These are phyloP conservation scores for Aspergillus alliaceus DNA, from an alignment of 2,329 filamentous ascomycete genomes.

Conservation along the genomic window DNA sequence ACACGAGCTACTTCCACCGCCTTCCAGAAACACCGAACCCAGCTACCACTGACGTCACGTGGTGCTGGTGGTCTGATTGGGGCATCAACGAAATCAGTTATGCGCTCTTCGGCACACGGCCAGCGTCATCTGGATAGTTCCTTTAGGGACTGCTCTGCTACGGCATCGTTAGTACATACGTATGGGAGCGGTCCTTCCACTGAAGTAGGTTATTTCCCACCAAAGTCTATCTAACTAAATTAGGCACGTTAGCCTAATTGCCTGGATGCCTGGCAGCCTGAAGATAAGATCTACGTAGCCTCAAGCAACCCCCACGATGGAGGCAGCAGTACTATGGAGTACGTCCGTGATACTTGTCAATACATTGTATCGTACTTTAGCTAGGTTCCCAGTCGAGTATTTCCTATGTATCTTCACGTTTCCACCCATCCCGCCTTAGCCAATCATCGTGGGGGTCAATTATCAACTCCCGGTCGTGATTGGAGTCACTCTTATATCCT, in stretches of 20 bases:
- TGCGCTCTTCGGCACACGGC: neutral
- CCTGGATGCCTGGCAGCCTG: neutral
- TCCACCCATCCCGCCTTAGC: neutral
- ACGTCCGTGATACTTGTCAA: neutral
- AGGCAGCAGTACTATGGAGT: too few relatives aligned
- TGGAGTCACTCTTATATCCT: too few relatives aligned
- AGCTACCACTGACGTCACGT: constrained; percentile 10
- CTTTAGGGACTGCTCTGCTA: neutral
- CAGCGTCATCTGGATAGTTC: neutral
- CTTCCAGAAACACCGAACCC: constrained; percentile 31
- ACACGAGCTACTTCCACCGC: constrained; percentile 33
- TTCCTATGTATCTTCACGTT: neutral
- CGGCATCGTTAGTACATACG: too few relatives aligned
- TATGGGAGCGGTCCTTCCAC: neutral
- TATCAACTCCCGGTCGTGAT: neutral
- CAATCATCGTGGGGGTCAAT: neutral
- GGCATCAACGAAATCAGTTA: too few relatives aligned
- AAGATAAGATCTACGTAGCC: too few relatives aligned
- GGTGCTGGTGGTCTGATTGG: neutral
- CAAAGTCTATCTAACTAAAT: too few relatives aligned
- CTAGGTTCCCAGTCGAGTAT: neutral
- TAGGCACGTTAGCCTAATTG: neutral
- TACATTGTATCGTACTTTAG: neutral
- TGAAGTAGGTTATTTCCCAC: too few relatives aligned
- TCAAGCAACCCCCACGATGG: too few relatives aligned